Percentiles rank a stretch among this genome's conserved stretches.
phyloP scores from a whole-genome alignment of 306 rosid genomes.

The Corylus avellana region DNA sequence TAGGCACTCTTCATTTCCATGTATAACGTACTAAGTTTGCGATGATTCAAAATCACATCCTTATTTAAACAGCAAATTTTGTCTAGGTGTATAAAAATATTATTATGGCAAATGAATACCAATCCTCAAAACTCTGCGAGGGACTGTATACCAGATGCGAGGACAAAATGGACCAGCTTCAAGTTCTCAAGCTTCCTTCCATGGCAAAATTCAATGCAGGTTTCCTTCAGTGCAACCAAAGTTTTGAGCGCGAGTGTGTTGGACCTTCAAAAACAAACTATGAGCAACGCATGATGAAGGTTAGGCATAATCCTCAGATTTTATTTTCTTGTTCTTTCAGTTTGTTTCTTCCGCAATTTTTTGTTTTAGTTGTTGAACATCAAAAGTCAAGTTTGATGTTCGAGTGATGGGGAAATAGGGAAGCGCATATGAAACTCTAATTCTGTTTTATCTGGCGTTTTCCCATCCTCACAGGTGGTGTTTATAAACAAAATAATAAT shows the following conservation, averaged over 20 bases:
- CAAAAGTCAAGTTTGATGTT: conserved; percentile 14
- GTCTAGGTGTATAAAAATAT: conserved; percentile 61
- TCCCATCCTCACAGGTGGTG: background rate
- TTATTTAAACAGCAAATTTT: conserved; percentile 22
- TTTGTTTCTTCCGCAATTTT: background rate
- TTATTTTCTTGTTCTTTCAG: background rate
- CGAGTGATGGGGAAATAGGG: background rate
- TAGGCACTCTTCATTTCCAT: background rate
- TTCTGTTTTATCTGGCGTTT: background rate
- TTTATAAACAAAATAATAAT: background rate
- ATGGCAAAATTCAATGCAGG: conserved; percentile 97
- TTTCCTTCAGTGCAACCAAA: conserved; percentile 74
- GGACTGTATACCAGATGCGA: conserved; percentile 78
- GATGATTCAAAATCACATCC: background rate
- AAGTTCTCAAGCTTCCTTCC: conserved; percentile 88
- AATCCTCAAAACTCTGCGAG: conserved; percentile 89
- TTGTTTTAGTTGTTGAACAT: background rate
- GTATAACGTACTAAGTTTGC: background rate
- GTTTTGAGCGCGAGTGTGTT: conserved; percentile 74
- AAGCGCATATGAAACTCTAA: background rate
- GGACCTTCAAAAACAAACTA: conserved; percentile 85
- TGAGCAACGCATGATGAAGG: conserved; percentile 86
- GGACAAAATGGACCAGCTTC: conserved; percentile 92
- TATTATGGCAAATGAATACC: conserved; percentile 65
- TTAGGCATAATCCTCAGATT: conserved; percentile 21